Base-by-base conservation (phyloP, 2,329 filamentous ascomycete genomes). In the Sodiomyces alkalinus region DNA sequence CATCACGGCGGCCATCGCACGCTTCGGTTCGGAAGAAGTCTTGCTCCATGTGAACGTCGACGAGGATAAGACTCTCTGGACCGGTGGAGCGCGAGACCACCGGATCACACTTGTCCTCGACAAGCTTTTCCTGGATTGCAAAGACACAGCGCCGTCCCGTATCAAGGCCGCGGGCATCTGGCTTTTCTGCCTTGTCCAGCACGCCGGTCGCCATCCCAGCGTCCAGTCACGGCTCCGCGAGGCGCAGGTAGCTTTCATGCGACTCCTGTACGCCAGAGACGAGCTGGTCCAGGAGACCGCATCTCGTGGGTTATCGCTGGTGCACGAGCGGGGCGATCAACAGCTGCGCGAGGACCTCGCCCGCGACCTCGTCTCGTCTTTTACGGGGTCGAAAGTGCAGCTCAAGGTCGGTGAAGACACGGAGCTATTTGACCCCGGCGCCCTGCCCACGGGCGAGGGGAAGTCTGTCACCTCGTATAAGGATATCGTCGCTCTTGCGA, bases 281-380 rank as follows among this genome's bases (percentile, higher is more conserved):
- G 86, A 96, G 46, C 68, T 96, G 7, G 85, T 96, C 1, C 90
- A 98, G 51, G 90, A 98, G 52, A 92, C 85, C 4, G 86, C 90
- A 4, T 93, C 87, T 1, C 68, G 87, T 33, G 90, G 90, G 1
- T 63, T 98, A 17, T 76, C 82, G n/a, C 54, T 96, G 26, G 85
- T 96, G 2, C 98, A 96, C 47, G 86, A 94, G 44, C 83, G 83
- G 48, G 90, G 90, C 1, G 82, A 92, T 42, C 67, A 76, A 17
- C 68, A 68, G 1, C 63, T 94, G 13, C 87, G 81, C 48, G 75
- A 81, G 33, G 75, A 85, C 26, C 64, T 98, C 17, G 81, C 93
- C 3, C 77, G 77, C 32, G 87, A 94, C 44, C 65, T 98, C 3
- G 81, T 96, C 0, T 71, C 80, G 6, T 82, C 82, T 0, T 96